phyloP scores from a whole-genome alignment of 345 rosid species.

The Arabidopsis arenosa region DNA sequence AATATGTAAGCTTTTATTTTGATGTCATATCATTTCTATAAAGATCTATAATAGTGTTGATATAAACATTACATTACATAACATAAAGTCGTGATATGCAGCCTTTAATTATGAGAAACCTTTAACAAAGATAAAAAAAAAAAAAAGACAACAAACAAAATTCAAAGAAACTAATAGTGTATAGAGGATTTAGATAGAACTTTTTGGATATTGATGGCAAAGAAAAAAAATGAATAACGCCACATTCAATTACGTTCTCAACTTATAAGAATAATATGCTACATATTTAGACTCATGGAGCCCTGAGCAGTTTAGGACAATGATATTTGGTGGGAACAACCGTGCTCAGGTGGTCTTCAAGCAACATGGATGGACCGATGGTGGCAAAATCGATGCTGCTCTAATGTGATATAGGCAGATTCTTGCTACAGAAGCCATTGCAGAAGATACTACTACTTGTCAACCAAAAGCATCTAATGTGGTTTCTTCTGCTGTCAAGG shows the following conservation, averaged over 20 bases:
- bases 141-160: no score
- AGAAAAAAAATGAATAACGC: no score
- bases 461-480: constrained; percentile 61
- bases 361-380: constrained; percentile 90
- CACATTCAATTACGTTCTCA: no score
- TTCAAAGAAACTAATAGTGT: no score
- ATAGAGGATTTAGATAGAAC: no score
- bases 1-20: constrained; percentile 29
- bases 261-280: no score
- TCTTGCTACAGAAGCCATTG: constrained; percentile 76
- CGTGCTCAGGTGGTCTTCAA: constrained; percentile 87
- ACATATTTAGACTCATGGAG: constrained; percentile 63
- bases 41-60: constrained; percentile 3
- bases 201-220: no score
- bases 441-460: constrained; percentile 55
- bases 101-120: no score
- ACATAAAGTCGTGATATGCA: neutral
- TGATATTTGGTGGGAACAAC: constrained; percentile 84
- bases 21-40: constrained; percentile 20
- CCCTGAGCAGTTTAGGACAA: constrained; percentile 70
- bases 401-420: constrained; percentile 59
- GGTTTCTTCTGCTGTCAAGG: constrained; percentile 48
- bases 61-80: neutral
- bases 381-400: constrained; percentile 78
- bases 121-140: no score